phyloP scores from a whole-genome alignment of 2,329 filamentous ascomycete species.

The Ustulina deusta region DNA sequence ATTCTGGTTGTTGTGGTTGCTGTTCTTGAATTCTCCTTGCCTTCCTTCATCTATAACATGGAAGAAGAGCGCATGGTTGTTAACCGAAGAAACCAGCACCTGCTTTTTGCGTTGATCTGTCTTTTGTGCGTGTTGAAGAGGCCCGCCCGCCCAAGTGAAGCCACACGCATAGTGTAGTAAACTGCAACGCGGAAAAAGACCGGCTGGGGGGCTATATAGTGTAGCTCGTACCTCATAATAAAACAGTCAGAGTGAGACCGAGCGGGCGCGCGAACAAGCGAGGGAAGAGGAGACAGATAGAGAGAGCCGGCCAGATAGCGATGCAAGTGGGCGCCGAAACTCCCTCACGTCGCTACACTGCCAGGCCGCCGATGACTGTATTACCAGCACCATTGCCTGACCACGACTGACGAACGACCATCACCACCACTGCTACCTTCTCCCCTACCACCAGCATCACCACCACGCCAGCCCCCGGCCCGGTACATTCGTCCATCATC shows the following conservation, averaged over 20 bases:
- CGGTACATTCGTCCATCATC: constrained; percentile 31
- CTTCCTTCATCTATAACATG: neutral
- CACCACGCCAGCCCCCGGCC: constrained; percentile 14
- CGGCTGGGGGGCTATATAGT: constrained; percentile 9
- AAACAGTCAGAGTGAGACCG: neutral
- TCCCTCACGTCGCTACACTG: constrained; percentile 30
- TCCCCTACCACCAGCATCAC: neutral
- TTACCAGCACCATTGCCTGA: neutral
- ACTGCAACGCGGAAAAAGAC: constrained; percentile 11
- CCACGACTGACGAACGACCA: neutral
- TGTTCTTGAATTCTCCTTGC: neutral
- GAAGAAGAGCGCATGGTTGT: constrained; percentile 5
- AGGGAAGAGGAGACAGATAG: constrained; percentile 6
- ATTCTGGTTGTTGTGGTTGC: neutral
- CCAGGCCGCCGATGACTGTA: neutral
- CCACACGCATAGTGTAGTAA: constrained; percentile 5
- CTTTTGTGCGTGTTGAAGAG: neutral
- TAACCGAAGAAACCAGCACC: constrained; percentile 5
- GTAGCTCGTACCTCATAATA: constrained; percentile 14
- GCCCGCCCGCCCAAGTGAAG: constrained; percentile 9
- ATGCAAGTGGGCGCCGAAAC: constrained; percentile 37
- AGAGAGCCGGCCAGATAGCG: constrained; percentile 28
- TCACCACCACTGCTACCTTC: constrained; percentile 2
- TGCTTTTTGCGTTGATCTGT: constrained; percentile 3
- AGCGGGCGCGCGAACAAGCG: constrained; percentile 1